Evolutionary conservation across 78 protist species (phyloP), one percentile per base, ranked within the genome.

Genomic region (Anaeramoeba flamelloides): DNA sequence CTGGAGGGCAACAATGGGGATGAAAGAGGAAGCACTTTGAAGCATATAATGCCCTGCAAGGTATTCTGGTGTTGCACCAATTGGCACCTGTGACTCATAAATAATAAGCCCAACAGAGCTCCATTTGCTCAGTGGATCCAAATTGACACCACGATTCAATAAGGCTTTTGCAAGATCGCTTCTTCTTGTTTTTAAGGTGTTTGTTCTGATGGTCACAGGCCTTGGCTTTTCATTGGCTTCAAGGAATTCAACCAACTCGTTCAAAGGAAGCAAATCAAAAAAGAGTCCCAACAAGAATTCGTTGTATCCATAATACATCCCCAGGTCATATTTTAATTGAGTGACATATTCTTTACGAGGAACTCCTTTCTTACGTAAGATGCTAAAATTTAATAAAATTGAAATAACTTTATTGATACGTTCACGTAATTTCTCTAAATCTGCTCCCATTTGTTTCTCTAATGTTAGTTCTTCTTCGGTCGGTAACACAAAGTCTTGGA

Each of bases 11-110:
- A 95, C 81, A 30, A 93, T 96, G 1, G 99, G 98, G 3, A 93
- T 75, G 89, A 95, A 90, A 0, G 99, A 96, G 3, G 97, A 80
- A 26, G 99, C 98, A 38, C 88, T 65, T 86, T 97, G 99, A 1
- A 90, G n/a, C 85, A 95, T 92, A 87, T 97, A 97, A 83, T 94
- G 96, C 26, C 99, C 99, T 0, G 96, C 92, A 1, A 96, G 86
- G 74, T 96, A 96, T 86, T 95, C 97, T 2, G 89, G 86, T 12
- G 89, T 83, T 36, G 86, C 89, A 79, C 65, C 88, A 1, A 86
- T 22, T 3, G 86, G 87, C 69, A 96, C 97, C 0, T 69, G 86
- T 0, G 97, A 81, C n/a, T 92, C 97, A 79, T 81, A 94, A 22
- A 97, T 77, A 38, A 88, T 88, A 41, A 97, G 89, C 37, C 98